Percentiles rank a stretch among this genome's conserved stretches.
Conservation (phyloP, 1,139 yeast genomes). For the Pichia sp. region DNA sequence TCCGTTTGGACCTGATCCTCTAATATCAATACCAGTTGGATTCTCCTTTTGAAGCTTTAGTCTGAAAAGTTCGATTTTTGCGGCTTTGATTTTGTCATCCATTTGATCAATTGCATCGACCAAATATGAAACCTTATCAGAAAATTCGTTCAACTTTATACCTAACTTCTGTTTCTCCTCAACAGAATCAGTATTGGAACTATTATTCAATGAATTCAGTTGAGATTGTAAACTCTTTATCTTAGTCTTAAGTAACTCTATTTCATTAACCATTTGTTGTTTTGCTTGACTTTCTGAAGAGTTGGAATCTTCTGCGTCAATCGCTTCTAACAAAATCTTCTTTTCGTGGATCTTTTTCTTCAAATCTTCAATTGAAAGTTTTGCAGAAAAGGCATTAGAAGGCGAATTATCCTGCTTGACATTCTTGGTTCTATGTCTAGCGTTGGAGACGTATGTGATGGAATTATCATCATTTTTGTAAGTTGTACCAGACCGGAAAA, state of each 20-base stretch:
- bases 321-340: constrained; percentile 59
- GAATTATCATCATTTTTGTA: constrained; percentile 63
- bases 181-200: constrained; percentile 23
- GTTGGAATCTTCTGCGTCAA: constrained; percentile 60
- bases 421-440: constrained; percentile 44
- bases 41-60: constrained; percentile 46
- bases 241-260: constrained; percentile 55
- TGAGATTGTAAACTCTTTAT: constrained; percentile 46
- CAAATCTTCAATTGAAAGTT: constrained; percentile 38
- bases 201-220: constrained; percentile 17
- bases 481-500: constrained; percentile 42
- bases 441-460: constrained; percentile 55
- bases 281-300: constrained; percentile 17
- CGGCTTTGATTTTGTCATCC: constrained; percentile 61
- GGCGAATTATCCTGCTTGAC: constrained; percentile 1
- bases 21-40: constrained; percentile 58
- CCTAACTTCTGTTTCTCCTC: constrained; percentile 36
- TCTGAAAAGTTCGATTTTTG: constrained; percentile 58
- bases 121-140: constrained; percentile 63
- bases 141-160: constrained; percentile 43
- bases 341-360: constrained; percentile 62
- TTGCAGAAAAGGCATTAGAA: constrained; percentile 14
- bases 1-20: constrained; percentile 83
- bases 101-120: constrained; percentile 52
- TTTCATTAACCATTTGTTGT: constrained; percentile 35